Conservation (phyloP, 108 stramenopile genomes). For the Fragilariopsis cylindrus region DNA sequence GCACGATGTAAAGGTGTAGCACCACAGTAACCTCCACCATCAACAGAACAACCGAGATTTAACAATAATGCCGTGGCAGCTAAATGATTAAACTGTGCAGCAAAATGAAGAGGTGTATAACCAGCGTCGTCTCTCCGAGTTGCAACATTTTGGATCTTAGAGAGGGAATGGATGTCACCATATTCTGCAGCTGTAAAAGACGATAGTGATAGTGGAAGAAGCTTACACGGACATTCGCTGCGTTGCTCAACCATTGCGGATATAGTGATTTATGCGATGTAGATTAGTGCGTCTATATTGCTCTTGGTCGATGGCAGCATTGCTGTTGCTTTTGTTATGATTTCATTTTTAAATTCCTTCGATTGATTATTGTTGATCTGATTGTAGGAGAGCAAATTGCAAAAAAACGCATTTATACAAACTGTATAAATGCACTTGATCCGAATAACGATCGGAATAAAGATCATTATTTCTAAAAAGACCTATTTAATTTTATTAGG, state of each 20-base stretch:
- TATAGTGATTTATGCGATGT: background rate
- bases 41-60: slow-evolving; percentile 45
- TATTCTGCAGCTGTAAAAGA: slow-evolving; percentile 85
- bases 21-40: slow-evolving; percentile 34
- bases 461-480: too few relatives aligned
- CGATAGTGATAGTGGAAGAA: slow-evolving; percentile 58
- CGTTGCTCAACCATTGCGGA: too few relatives aligned
- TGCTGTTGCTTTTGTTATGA: too few relatives aligned
- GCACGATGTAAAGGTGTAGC: slow-evolving; percentile 86
- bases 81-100: slow-evolving; percentile 80
- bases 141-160: slow-evolving; percentile 19
- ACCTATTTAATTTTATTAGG: too few relatives aligned
- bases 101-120: slow-evolving; percentile 68
- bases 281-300: background rate
- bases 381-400: too few relatives aligned
- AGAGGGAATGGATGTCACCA: slow-evolving; percentile 62
- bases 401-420: too few relatives aligned
- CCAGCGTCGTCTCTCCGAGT: slow-evolving; percentile 28
- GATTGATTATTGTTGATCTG: too few relatives aligned
- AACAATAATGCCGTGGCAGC: slow-evolving; percentile 62
- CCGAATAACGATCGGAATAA: too few relatives aligned
- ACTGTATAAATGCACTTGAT: too few relatives aligned
- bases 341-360: too few relatives aligned
- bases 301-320: too few relatives aligned
- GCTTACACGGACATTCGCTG: slow-evolving; percentile 63